These are phyloP conservation scores for Wolfiporia cocos DNA, from an alignment of 1,284 basidiomycete genomes.

Conservation along the genomic window DNA sequence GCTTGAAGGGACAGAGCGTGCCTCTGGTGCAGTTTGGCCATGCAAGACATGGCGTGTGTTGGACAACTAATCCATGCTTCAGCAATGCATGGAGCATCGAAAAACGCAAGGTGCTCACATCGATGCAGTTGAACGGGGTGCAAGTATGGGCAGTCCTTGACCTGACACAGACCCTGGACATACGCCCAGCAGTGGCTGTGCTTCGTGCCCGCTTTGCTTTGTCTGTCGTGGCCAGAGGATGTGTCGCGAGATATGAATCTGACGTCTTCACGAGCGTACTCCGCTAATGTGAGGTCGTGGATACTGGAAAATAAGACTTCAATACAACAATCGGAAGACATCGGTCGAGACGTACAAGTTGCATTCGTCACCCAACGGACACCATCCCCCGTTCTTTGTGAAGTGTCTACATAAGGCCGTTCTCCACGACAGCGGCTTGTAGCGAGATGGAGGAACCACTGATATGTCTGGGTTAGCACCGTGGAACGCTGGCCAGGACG, in stretches of 20 bases:
- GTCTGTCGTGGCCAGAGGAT: slow-evolving; percentile 4
- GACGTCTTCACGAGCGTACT: slow-evolving; percentile 19
- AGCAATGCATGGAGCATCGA: no score
- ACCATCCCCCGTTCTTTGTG: slow-evolving; percentile 36
- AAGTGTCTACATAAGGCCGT: slow-evolving; percentile 38
- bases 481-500: no score
- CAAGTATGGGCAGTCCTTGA: slow-evolving; percentile 28
- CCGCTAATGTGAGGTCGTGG: slow-evolving; percentile 29
- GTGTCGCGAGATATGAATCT: slow-evolving; percentile 10
- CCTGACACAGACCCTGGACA: slow-evolving; percentile 31
- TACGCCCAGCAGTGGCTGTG: slow-evolving; percentile 37
- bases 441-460: neutral
- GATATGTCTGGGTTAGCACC: no score
- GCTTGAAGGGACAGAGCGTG: slow-evolving; percentile 26
- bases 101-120: slow-evolving; percentile 24
- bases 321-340: neutral
- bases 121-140: slow-evolving; percentile 27
- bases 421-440: slow-evolving; percentile 26
- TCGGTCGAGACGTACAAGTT: slow-evolving; percentile 32
- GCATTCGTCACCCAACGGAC: slow-evolving; percentile 36
- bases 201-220: slow-evolving; percentile 21
- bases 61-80: no score
- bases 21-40: slow-evolving; percentile 28
- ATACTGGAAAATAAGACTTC: slow-evolving; percentile 25
- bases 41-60: slow-evolving; percentile 31